These are phyloP conservation scores for Boletellus ananiceps DNA, from an alignment of 768 basidiomycete species.

Conservation along the genomic window DNA sequence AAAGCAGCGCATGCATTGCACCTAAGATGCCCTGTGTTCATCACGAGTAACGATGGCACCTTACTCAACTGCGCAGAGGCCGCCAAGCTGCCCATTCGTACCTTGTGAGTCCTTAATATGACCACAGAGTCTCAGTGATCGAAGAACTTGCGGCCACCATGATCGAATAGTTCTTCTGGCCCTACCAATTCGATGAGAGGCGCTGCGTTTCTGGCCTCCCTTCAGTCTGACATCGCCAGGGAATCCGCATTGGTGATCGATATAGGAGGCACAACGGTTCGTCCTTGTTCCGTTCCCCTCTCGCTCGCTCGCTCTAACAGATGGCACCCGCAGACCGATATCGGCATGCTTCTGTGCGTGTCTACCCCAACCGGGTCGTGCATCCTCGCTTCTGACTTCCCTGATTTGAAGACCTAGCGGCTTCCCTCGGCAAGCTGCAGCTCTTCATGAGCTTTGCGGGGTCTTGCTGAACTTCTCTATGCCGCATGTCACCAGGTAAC, in stretches of 20 bases:
- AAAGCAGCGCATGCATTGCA: constrained; percentile 45
- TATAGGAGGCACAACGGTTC: constrained; percentile 57
- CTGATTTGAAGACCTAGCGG: constrained; percentile 39
- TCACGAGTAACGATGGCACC: constrained; percentile 61
- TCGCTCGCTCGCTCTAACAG: constrained; percentile 12
- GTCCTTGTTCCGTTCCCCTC: constrained; percentile 12
- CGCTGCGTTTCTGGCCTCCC: constrained; percentile 53
- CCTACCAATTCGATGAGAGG: constrained; percentile 72
- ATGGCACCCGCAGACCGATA: constrained; percentile 40
- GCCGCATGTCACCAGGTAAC: constrained; percentile 46
- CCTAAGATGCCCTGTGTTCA: constrained; percentile 47
- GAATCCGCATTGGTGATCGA: constrained; percentile 52
- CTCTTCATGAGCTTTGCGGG: constrained; percentile 56
- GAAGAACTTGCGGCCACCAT: constrained; percentile 7
- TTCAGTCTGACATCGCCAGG: constrained; percentile 30
- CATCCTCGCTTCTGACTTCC: constrained; percentile 10
- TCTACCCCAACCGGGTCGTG: background rate
- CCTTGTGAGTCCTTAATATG: constrained; percentile 37
- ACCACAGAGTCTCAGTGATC: constrained; percentile 8
- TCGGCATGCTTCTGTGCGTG: constrained; percentile 50
- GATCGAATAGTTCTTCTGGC: constrained; percentile 37
- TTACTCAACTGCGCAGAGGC: constrained; percentile 47
- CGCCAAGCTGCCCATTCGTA: constrained; percentile 55
- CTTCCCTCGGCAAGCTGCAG: constrained; percentile 60
- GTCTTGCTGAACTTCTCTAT: constrained; percentile 59